phyloP scores from a whole-genome alignment of 345 rosid genomes.

The Eutrema japonicum region DNA sequence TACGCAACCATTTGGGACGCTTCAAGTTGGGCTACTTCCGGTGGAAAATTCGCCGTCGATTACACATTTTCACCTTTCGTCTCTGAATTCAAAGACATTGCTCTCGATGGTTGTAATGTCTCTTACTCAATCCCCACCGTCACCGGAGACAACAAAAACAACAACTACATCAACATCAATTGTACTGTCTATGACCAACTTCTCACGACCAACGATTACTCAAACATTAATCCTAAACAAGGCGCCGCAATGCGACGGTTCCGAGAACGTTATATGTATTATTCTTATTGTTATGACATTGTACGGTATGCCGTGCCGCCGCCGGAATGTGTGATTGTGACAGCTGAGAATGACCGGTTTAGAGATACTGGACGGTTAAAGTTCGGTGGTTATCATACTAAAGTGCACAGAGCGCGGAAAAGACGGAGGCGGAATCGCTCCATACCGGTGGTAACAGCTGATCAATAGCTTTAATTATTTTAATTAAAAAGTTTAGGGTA shows the following conservation, averaged over 20 bases:
- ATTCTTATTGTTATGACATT: slow-evolving; percentile 80
- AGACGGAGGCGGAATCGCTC: slow-evolving; percentile 48
- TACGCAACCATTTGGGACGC: slow-evolving; percentile 99
- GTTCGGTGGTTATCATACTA: slow-evolving; percentile 64
- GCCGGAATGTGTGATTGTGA: slow-evolving; percentile 71
- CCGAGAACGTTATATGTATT: slow-evolving; percentile 78
- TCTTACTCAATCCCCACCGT: slow-evolving; percentile 54
- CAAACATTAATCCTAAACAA: slow-evolving; percentile 46
- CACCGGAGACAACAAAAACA: slow-evolving; percentile 26
- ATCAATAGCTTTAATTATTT: slow-evolving; percentile 30
- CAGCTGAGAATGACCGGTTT: slow-evolving; percentile 58
- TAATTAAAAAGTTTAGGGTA: not conserved
- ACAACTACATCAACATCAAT: slow-evolving; percentile 1
- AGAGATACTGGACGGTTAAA: slow-evolving; percentile 73
- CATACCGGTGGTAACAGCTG: slow-evolving; percentile 26
- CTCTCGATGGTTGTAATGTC: slow-evolving; percentile 70
- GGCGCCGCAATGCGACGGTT: slow-evolving; percentile 63
- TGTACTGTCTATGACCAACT: slow-evolving; percentile 46
- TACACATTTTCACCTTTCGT: slow-evolving; percentile 78
- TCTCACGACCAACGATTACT: slow-evolving; percentile 52
- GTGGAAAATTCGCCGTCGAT: slow-evolving; percentile 72
- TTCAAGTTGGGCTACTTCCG: slow-evolving; percentile 89
- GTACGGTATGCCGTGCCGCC: slow-evolving; percentile 62
- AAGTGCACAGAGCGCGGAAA: slow-evolving; percentile 32
- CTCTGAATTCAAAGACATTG: slow-evolving; percentile 71